Base-by-base conservation (phyloP, 2,329 filamentous ascomycete species). In the Xylaria sp. region DNA sequence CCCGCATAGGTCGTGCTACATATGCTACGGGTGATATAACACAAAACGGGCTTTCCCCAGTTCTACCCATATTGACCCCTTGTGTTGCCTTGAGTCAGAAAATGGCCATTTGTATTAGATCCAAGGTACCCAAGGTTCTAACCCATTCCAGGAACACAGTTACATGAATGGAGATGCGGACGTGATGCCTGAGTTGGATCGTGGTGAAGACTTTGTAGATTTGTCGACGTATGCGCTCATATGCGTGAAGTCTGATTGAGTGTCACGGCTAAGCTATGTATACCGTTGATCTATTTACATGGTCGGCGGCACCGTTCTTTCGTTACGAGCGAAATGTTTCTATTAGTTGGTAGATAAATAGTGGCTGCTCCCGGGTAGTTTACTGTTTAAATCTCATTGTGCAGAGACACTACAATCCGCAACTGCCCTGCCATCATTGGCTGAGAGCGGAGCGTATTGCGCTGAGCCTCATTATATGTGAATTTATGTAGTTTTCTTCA, bases 51-150 rank as follows among this genome's bases (percentile, higher is more conserved):
- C 5, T 46, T 44, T 28, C 23, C 32, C 32, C 52, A 55, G 28
- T 28, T 37, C 4, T 55, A 8, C 32, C 52, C 20, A 41, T 23
- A 41, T 58, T 46, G 55, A 32, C 23, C 55, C 55, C 55, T 58
- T 44, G 55, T 41, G 37, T 41, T 57, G 54, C 37, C 9, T 18
- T 46, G 37, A 8, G 23, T 4, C 5, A 41, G 12, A 5, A 57
- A 23, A 46, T 15, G 15, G 41, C 13, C 18, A 5, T n/a, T 20
- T n/a, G 4, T 37, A 46, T 46, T n/a, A 46, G 23, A 46, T 46
- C 39, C n/a, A 32, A 13, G 39, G 39, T 20, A 32, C 13, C 23
- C 8, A 10, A 39, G 28, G 13, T 13, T 44, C 20, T 18, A n/a
- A 25, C 10, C 7, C 9, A 28, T 28, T 13, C 20, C 1, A 44